phyloP scores from a whole-genome alignment of 78 protist genomes.

The Pigoraptor vietnamica region DNA sequence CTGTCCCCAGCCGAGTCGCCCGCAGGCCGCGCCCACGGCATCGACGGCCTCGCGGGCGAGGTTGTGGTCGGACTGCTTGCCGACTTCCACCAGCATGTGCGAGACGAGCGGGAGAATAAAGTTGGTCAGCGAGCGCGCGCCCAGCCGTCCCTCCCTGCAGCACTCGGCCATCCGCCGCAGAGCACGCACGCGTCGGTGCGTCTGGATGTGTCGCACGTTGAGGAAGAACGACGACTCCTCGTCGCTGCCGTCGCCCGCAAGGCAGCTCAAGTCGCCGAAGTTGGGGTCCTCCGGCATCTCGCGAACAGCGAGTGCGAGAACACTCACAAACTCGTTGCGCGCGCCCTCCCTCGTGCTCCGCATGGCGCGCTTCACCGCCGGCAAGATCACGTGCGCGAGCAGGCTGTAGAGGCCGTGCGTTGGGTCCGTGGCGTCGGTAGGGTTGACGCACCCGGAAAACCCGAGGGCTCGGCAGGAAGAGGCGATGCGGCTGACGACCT shows the following conservation, averaged over 20 bases:
- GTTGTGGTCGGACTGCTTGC: neutral
- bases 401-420: too few species aligned
- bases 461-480: too few species aligned
- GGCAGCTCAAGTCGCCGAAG: too few species aligned
- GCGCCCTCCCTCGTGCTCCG: too few species aligned
- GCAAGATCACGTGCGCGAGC: too few species aligned
- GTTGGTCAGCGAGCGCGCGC: neutral
- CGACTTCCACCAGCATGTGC: neutral
- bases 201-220: slow-evolving; percentile 5
- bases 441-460: too few species aligned
- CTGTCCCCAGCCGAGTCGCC: slow-evolving; percentile 8
- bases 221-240: neutral
- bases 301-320: too few species aligned
- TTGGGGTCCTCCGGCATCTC: too few species aligned
- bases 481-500: too few species aligned
- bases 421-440: too few species aligned
- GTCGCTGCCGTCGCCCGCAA: neutral
- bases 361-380: too few species aligned
- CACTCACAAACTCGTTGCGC: too few species aligned
- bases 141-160: neutral
- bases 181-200: slow-evolving; percentile 11
- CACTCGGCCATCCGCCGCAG: neutral
- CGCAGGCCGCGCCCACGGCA: neutral
- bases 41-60: slow-evolving; percentile 1
- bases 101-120: slow-evolving; percentile 1